Conservation (phyloP, 192 early-diverging fungal genomes). For the Phlyctochytrium planicorne region DNA sequence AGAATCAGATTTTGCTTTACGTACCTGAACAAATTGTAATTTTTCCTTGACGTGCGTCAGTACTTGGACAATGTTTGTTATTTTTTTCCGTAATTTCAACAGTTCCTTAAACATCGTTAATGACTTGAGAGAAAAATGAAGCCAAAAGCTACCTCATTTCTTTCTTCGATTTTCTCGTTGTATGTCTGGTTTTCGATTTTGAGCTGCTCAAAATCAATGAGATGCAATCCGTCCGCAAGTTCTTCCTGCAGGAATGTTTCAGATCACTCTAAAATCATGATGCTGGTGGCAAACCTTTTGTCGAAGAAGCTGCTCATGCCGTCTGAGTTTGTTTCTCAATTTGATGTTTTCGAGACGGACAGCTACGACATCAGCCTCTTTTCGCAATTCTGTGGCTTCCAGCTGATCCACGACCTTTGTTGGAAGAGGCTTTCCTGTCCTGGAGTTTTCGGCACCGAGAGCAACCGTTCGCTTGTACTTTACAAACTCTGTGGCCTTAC, state of each 20-base stretch:
- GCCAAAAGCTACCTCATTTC: constrained; percentile 45
- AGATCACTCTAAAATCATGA: background rate
- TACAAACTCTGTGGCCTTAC: constrained; percentile 46
- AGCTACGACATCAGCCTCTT: constrained; percentile 56
- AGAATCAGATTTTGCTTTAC: no score
- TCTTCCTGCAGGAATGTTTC: constrained; percentile 50
- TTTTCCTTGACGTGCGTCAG: constrained; percentile 67
- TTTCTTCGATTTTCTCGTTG: constrained; percentile 67
- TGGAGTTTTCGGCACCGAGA: constrained; percentile 48
- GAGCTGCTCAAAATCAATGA: constrained; percentile 67
- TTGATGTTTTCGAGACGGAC: constrained; percentile 63
- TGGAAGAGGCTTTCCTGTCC: constrained; percentile 51
- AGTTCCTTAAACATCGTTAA: constrained; percentile 41
- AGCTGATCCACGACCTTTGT: constrained; percentile 48
- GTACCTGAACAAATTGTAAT: constrained; percentile 56
- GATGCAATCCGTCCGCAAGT: constrained; percentile 60
- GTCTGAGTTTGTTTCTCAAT: constrained; percentile 52
- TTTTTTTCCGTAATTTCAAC: constrained; percentile 61
- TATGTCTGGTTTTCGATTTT: constrained; percentile 67
- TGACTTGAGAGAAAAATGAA: background rate
- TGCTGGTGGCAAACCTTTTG: constrained; percentile 41
- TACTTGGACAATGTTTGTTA: constrained; percentile 63
- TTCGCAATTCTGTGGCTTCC: constrained; percentile 48
- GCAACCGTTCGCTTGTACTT: constrained; percentile 49
- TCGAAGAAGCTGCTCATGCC: constrained; percentile 52